A percentile compares a stretch with the other conserved stretches of the same genome.
These are phyloP conservation scores for Arabidopsis arenosa DNA, from an alignment of 345 rosid genomes.

Conservation along the genomic window DNA sequence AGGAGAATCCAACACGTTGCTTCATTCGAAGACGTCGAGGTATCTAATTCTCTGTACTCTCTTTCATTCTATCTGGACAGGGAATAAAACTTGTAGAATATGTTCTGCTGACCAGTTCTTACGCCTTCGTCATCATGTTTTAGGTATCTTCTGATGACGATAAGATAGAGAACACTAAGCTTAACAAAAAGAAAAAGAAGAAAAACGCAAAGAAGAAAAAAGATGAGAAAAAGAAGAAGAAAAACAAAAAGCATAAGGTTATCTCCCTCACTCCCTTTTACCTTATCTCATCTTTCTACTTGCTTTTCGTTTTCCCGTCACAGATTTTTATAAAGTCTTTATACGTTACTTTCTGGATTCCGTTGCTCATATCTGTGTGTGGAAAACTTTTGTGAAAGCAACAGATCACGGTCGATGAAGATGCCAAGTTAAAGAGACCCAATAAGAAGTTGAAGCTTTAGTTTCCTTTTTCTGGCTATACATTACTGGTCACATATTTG, in stretches of 20 bases:
- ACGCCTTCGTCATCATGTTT: slow-evolving; percentile 29
- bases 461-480: slow-evolving; percentile 28
- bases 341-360: slow-evolving; percentile 33
- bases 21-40: slow-evolving; percentile 66
- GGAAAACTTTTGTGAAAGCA: slow-evolving; percentile 34
- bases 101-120: slow-evolving; percentile 36
- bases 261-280: slow-evolving; percentile 34
- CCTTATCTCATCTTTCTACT: slow-evolving; percentile 42
- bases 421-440: slow-evolving; percentile 43
- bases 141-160: slow-evolving; percentile 49
- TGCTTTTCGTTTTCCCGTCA: slow-evolving; percentile 40
- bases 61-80: slow-evolving; percentile 29
- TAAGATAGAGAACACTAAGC: slow-evolving; percentile 48
- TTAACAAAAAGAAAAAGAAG: slow-evolving; percentile 52
- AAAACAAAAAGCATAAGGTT: slow-evolving; percentile 56
- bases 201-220: slow-evolving; percentile 47
- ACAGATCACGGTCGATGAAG: slow-evolving; percentile 45
- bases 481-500: slow-evolving; percentile 27
- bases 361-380: slow-evolving; percentile 30
- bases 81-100: slow-evolving; percentile 11
- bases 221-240: slow-evolving; percentile 49
- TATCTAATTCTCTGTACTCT: slow-evolving; percentile 27
- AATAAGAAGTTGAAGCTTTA: slow-evolving; percentile 53
- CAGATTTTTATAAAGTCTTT: slow-evolving; percentile 25
- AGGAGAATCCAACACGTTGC: slow-evolving; percentile 64